Evolutionary conservation across 441 rosid species (phyloP), one percentile per base, ranked within the genome.

Genomic region (Pelargonium australe): DNA sequence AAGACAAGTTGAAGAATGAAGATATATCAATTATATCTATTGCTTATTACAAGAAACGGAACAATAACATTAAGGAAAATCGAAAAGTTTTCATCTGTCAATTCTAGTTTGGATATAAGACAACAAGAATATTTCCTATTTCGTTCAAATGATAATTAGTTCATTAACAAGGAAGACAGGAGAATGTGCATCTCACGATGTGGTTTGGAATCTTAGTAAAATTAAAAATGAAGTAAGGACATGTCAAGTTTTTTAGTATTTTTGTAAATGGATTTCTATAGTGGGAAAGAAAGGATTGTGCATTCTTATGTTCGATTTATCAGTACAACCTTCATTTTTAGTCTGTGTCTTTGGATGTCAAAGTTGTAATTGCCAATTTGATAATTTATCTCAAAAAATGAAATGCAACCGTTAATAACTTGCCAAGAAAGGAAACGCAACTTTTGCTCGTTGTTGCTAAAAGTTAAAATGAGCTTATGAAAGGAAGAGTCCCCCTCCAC

Each of bases 301-400:
- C 34, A 60, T 20, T 10, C 28, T 23, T 20, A 16, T 60, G 34
- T 10, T 60, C 2, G 13, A 20, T 60, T 10, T 60, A 23, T 19
- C 64, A 60, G 20, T 60, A 23, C 37, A 61, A 25, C 40, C 23
- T 61, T 61, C 64, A 25, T 28, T 61, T 61, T 61, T 40, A 34
- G 28, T 23, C 8, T 58, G 25, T 57, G 23, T 19, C 13, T 19
- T 19, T 20, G 31, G 31, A 20, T 19, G 63, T 58, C 12, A 58
- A 28, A 37, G 41, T 37, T 37, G 41, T 37, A 37, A 20, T 20
- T 58, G 13, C 63, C 19, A 19, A 37, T 37, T 37, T 37, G 41
- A 37, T 37, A 37, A 37, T 37, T 37, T 37, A 37, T 37, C 7
- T 37, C 41, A 37, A 6, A 37, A 37, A 37, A 20, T 0, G 41